Evolutionary conservation across 2,329 filamentous ascomycete species (phyloP).

Genomic region (Monosporascus ibericus): DNA sequence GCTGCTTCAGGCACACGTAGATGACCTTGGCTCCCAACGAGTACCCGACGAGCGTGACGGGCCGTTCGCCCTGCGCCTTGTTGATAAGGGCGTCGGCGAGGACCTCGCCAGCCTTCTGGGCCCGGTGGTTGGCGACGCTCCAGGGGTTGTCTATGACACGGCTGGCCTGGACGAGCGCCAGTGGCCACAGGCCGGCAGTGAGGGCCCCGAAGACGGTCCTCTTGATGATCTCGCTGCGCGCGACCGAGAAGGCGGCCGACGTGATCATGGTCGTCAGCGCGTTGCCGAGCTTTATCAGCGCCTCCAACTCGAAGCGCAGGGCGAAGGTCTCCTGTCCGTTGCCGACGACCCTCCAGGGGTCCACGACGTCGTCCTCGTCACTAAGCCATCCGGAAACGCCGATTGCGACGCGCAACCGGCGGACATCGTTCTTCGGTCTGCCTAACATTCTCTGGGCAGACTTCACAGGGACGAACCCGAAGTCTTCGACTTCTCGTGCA

Average conservation of each 20-base stretch:
- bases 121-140: conserved; percentile 67
- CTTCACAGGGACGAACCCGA: conserved; percentile 74
- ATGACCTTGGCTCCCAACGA: conserved; percentile 78
- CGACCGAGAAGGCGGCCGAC: conserved; percentile 74
- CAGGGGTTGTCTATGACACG: conserved; percentile 78
- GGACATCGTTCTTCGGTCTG: conserved; percentile 41
- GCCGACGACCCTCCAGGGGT: conserved; percentile 73
- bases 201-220: conserved; percentile 50
- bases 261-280: conserved; percentile 73
- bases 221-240: conserved; percentile 47
- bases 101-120: conserved; percentile 66
- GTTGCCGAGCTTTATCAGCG: conserved; percentile 71
- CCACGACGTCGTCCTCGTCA: conserved; percentile 62
- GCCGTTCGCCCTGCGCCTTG: conserved; percentile 74
- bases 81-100: conserved; percentile 80
- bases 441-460: conserved; percentile 43
- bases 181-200: conserved; percentile 56
- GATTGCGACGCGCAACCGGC: conserved; percentile 72
- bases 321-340: conserved; percentile 69
- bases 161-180: conserved; percentile 59
- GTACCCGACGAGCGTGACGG: conserved; percentile 76
- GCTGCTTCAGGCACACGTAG: conserved; percentile 69
- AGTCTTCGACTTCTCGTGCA: conserved; percentile 79
- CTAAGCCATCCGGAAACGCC: conserved; percentile 79
- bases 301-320: conserved; percentile 75